phyloP scores from a whole-genome alignment of 2,329 filamentous ascomycete species.

The Aspergillus awamori region DNA sequence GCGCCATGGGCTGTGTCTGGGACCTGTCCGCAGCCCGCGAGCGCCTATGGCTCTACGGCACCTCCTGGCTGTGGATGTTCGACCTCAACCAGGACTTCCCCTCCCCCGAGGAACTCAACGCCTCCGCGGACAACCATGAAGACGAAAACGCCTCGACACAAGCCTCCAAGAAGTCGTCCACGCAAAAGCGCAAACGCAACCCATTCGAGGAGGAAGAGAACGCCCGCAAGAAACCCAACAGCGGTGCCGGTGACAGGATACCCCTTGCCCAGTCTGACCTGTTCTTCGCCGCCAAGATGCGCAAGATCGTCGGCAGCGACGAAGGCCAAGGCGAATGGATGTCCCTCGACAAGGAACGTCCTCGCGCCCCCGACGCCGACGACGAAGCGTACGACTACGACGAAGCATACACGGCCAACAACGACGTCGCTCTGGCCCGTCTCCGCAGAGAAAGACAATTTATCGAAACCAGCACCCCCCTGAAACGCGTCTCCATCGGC shows the following conservation, averaged over 20 bases:
- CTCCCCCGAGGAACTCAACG: slow-evolving; percentile 35
- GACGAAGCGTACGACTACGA: slow-evolving; percentile 40
- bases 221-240: slow-evolving; percentile 50
- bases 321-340: slow-evolving; percentile 40
- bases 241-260: slow-evolving; percentile 60
- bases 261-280: slow-evolving; percentile 48
- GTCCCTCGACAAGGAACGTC: slow-evolving; percentile 34
- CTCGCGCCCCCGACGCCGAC: slow-evolving; percentile 8
- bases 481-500: slow-evolving; percentile 20
- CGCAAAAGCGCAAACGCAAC: slow-evolving; percentile 49
- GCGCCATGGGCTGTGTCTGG: slow-evolving; percentile 84
- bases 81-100: slow-evolving; percentile 74
- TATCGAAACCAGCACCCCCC: slow-evolving; percentile 25
- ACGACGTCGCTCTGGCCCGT: slow-evolving; percentile 37
- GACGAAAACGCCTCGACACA: slow-evolving; percentile 24
- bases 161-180: slow-evolving; percentile 9
- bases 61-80: slow-evolving; percentile 88
- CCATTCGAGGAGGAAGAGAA: slow-evolving; percentile 41
- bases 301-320: slow-evolving; percentile 49
- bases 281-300: slow-evolving; percentile 51
- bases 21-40: slow-evolving; percentile 61
- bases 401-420: slow-evolving; percentile 33
- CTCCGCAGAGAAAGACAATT: slow-evolving; percentile 30
- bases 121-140: slow-evolving; percentile 27
- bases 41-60: slow-evolving; percentile 85